These are phyloP conservation scores for Ophiostoma sp. DNA, from an alignment of 2,329 filamentous ascomycete genomes.

Conservation along the genomic window DNA sequence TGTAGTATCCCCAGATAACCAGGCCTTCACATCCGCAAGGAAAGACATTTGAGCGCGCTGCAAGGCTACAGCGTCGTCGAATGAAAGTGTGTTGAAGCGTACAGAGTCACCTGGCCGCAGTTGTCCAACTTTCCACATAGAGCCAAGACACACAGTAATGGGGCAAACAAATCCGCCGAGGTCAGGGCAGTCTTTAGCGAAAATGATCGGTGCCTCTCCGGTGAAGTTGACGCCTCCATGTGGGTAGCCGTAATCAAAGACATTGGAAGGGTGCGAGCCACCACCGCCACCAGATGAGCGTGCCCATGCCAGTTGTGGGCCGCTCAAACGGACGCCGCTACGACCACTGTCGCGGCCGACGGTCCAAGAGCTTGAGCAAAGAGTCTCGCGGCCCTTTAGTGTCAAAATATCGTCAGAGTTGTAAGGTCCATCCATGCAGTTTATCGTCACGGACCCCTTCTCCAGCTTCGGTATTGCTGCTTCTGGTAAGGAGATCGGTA, in stretches of 20 bases:
- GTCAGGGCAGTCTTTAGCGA: background rate
- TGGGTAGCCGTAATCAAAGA: slow-evolving; percentile 11
- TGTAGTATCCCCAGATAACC: background rate
- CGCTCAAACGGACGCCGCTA: background rate
- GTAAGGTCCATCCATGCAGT: slow-evolving; percentile 12
- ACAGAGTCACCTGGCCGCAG: slow-evolving; percentile 6
- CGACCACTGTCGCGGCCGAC: slow-evolving; percentile 5
- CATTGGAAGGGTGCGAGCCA: slow-evolving; percentile 2
- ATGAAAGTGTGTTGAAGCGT: background rate
- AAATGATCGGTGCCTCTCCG: slow-evolving; percentile 1
- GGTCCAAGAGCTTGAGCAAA: background rate
- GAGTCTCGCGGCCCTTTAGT: background rate
- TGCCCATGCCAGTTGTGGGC: background rate
- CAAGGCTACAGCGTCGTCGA: background rate
- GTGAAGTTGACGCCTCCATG: slow-evolving; percentile 9
- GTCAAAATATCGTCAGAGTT: slow-evolving; percentile 10
- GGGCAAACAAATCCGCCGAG: slow-evolving; percentile 9
- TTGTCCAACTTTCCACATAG: slow-evolving; percentile 10
- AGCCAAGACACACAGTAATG: slow-evolving; percentile 2
- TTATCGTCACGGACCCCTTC: background rate
- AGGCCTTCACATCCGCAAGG: background rate
- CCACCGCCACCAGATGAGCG: background rate
- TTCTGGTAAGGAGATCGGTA: background rate
- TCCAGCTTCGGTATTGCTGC: slow-evolving; percentile 3
- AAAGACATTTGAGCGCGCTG: slow-evolving; percentile 5